Conservation (phyloP, 768 basidiomycete genomes). For the Dioszegia aurantiaca region DNA sequence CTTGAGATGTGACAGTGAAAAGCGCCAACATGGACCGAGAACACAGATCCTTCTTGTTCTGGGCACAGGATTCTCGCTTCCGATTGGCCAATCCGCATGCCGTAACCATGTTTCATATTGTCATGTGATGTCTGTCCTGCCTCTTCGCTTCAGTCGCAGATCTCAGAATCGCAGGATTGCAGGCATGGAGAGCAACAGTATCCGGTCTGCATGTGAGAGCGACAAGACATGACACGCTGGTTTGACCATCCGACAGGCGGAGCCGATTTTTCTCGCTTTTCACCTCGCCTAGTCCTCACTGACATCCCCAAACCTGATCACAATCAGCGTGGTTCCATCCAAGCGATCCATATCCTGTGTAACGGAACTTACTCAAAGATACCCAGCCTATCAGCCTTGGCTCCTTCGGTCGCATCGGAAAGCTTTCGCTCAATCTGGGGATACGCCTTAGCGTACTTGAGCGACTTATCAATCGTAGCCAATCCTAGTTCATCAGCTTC, state of each 20-base stretch:
- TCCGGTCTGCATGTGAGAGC: background rate
- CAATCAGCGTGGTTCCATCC: conserved; percentile 4
- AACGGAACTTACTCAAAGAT: conserved; percentile 50
- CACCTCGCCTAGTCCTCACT: conserved; percentile 41
- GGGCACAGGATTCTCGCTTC: no score
- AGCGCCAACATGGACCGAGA: no score
- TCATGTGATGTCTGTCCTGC: no score
- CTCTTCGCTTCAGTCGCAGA: no score
- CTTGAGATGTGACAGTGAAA: no score
- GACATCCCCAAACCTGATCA: conserved; percentile 45
- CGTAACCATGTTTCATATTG: no score
- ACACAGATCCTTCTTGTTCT: no score
- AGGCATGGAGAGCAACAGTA: no score
- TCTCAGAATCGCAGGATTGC: no score
- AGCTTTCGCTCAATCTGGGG: conserved; percentile 49
- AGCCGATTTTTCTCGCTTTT: background rate
- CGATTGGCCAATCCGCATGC: no score
- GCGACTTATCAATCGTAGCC: conserved; percentile 49
- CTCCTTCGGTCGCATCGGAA: conserved; percentile 48
- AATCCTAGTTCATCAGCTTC: conserved; percentile 31
- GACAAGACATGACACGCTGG: no score
- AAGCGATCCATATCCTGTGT: background rate
- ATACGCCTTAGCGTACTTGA: conserved; percentile 44
- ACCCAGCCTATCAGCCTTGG: conserved; percentile 49
- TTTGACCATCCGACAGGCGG: no score